Conservation (phyloP, 441 rosid genomes). For the Biscutella auriculata region DNA sequence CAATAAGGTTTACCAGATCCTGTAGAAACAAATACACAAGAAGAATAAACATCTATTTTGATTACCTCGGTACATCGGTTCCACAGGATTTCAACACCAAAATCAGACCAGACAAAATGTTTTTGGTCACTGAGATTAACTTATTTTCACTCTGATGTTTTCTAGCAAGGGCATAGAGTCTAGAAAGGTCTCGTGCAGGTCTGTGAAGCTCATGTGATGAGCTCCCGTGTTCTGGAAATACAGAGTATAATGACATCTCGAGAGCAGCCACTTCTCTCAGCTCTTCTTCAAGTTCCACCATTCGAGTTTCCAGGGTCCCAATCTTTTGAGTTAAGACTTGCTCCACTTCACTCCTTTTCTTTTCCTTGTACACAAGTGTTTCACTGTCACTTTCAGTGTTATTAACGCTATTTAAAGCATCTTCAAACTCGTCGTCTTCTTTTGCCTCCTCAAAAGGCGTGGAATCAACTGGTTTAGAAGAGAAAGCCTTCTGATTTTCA, state of each 20-base stretch:
- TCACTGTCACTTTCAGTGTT: slow-evolving; percentile 48
- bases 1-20: slow-evolving; percentile 5
- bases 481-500: slow-evolving; percentile 20
- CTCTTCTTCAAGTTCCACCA: slow-evolving; percentile 69
- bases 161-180: slow-evolving; percentile 69
- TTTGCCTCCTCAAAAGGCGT: slow-evolving; percentile 34
- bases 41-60: neutral
- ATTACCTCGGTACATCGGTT: slow-evolving; percentile 69
- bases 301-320: slow-evolving; percentile 50
- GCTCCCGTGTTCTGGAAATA: slow-evolving; percentile 74
- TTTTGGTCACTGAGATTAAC: slow-evolving; percentile 58
- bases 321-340: slow-evolving; percentile 36
- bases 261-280: slow-evolving; percentile 82
- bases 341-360: slow-evolving; percentile 31
- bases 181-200: slow-evolving; percentile 75
- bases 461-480: slow-evolving; percentile 36
- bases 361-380: slow-evolving; percentile 42
- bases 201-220: slow-evolving; percentile 66
- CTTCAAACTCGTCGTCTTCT: slow-evolving; percentile 46
- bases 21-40: slow-evolving; percentile 4
- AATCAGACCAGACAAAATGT: slow-evolving; percentile 58
- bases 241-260: slow-evolving; percentile 75
- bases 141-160: slow-evolving; percentile 51
- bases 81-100: slow-evolving; percentile 68
- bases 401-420: slow-evolving; percentile 38